These are phyloP conservation scores for Pseudocercospora musae DNA, from an alignment of 2,329 filamentous ascomycete species.

Conservation along the genomic window DNA sequence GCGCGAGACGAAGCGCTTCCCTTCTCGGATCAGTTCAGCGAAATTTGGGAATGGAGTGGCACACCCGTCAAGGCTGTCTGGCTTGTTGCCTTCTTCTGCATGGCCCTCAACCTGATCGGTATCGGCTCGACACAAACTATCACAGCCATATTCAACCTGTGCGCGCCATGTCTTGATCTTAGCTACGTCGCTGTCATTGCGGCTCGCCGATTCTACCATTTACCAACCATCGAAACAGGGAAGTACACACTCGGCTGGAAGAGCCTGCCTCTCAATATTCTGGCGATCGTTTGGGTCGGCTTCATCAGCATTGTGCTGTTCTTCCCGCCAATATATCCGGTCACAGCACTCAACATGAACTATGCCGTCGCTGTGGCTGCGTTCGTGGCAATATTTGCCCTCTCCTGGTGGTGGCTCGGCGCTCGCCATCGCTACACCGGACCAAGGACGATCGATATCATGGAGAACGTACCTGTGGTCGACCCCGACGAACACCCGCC, in stretches of 20 bases:
- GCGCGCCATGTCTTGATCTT: conserved; percentile 47
- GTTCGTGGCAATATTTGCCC: conserved; percentile 49
- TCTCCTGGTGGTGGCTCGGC: conserved; percentile 43
- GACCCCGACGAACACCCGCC: neutral
- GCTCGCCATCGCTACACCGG: conserved; percentile 4
- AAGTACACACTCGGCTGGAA: conserved; percentile 42
- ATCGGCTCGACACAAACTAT: conserved; percentile 52
- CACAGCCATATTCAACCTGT: conserved; percentile 48
- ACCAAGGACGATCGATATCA: conserved; percentile 50
- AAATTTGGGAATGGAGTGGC: conserved; percentile 50
- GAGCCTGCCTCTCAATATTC: conserved; percentile 46
- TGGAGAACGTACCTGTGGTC: conserved; percentile 28
- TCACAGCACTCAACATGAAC: conserved; percentile 47
- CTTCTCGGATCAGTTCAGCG: conserved; percentile 37
- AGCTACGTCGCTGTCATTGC: conserved; percentile 61
- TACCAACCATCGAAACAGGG: conserved; percentile 19
- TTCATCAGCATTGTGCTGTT: conserved; percentile 62
- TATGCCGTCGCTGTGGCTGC: conserved; percentile 47
- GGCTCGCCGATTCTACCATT: conserved; percentile 34
- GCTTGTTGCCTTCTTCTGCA: conserved; percentile 60
- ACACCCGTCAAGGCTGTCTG: conserved; percentile 63
- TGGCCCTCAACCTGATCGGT: conserved; percentile 50
- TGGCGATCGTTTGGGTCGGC: conserved; percentile 57
- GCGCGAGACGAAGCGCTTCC: conserved; percentile 41
- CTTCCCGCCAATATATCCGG: conserved; percentile 45